Evolutionary conservation across 1,284 basidiomycete species (phyloP).

Genomic region (Papiliotrema laurentii): DNA sequence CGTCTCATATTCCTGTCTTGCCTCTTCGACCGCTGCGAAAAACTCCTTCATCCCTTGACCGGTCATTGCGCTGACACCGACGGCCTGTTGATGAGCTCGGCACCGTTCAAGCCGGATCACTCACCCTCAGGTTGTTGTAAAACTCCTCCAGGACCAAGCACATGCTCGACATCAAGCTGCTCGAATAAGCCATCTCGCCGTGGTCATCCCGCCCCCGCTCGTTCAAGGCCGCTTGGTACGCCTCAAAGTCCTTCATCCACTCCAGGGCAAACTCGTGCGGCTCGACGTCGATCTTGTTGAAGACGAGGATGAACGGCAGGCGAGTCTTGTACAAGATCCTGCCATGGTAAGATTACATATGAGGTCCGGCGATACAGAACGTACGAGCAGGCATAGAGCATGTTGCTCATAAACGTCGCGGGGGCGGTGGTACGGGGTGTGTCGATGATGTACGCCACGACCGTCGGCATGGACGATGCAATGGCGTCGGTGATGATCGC

Average conservation of each 20-base stretch:
- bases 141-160: constrained; percentile 97
- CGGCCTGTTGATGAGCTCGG: constrained; percentile 57
- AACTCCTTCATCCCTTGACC: constrained; percentile 89
- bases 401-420: constrained; percentile 99
- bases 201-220: constrained; percentile 63
- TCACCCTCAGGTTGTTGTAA: constrained; percentile 89
- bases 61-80: constrained; percentile 93
- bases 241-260: constrained; percentile 98
- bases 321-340: constrained; percentile 99
- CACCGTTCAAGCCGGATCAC: constrained; percentile 13
- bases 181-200: constrained; percentile 96
- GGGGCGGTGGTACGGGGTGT: constrained; percentile 92
- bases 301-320: constrained; percentile 93
- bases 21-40: constrained; percentile 82
- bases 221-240: constrained; percentile 58
- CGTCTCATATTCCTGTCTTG: constrained; percentile 82
- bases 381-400: constrained; percentile 97
- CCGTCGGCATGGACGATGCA: constrained; percentile 85
- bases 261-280: constrained; percentile 86
- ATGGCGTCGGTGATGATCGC: constrained; percentile 98
- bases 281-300: constrained; percentile 94
- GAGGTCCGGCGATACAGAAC: constrained; percentile 22
- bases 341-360: not conserved
- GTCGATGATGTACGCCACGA: constrained; percentile 96
- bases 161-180: constrained; percentile 98